phyloP scores from a whole-genome alignment of 1,284 basidiomycete species.

The Puccinia triticina region DNA sequence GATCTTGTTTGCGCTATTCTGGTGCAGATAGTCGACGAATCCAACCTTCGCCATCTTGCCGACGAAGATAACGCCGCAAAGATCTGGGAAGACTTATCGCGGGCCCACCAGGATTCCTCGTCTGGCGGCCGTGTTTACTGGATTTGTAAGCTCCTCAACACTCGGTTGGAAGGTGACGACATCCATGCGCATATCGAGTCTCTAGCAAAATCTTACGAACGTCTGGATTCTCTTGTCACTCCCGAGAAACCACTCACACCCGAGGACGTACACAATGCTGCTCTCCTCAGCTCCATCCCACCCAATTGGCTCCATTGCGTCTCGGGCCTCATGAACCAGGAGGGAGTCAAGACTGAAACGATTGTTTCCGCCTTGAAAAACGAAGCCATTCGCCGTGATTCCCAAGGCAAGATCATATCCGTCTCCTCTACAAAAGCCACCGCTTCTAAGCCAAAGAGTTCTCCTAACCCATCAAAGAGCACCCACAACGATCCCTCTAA shows the following conservation, averaged over 20 bases:
- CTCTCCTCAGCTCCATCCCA: slow-evolving; percentile 2
- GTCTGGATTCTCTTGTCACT: background rate
- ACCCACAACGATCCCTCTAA: too few species aligned
- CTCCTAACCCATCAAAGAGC: background rate
- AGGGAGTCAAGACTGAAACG: too few species aligned
- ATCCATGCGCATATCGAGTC: too few species aligned
- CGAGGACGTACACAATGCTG: background rate
- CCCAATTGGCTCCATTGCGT: slow-evolving; percentile 4
- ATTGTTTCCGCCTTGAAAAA: too few species aligned
- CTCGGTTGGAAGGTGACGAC: too few species aligned
- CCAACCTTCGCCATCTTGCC: too few species aligned
- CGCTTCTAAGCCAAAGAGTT: background rate
- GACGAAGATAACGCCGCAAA: too few species aligned
- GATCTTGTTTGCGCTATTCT: too few species aligned
- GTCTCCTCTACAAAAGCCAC: background rate
- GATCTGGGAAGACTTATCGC: too few species aligned
- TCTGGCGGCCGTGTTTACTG: slow-evolving; percentile 4
- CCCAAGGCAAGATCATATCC: background rate
- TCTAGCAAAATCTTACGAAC: too few species aligned
- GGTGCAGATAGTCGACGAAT: too few species aligned
- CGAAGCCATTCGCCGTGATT: too few species aligned
- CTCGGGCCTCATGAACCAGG: slow-evolving; percentile 5
- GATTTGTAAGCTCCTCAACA: background rate
- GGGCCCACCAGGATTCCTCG: slow-evolving; percentile 1
- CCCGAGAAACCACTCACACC: background rate